Evolutionary conservation across 2,329 filamentous ascomycete species (phyloP), one percentile per base, ranked within the genome.

Genomic region (Tetracladium maxilliforme): DNA sequence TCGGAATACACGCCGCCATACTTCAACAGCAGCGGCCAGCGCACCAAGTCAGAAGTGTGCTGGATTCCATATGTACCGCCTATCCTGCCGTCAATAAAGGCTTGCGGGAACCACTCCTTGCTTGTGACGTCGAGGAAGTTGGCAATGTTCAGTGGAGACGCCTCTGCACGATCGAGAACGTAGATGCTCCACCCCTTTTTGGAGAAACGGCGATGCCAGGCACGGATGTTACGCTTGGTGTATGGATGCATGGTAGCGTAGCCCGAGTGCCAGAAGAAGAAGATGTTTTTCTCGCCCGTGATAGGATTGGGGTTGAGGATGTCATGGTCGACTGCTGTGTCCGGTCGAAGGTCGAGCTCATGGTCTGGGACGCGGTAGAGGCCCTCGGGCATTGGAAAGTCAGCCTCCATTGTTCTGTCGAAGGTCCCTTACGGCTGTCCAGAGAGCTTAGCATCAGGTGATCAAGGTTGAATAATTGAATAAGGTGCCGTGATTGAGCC

Each of bases 1-100:
- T 71, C 66, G 1, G 62, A 56, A 35, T 70, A 72, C 1, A 70
- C 52, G 15, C 66, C 67, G 23, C 67, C 66, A 33, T 70, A 64
- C 27, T 45, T 53, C 8, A 68, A 48, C n/a, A 72, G 42, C 9
- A 70, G 45, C 4, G 67, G 66, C 35, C 51, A 69, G 2, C 66
- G 58, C 4, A 71, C 60, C 2, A 73, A 56, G 30, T 73, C 68
- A 1, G 64, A 68, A 1, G 52, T 61, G 36, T 70, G 65, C 35
- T 70, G 65, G 4, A 47, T 43, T 1, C 53, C 56, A 39, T 64
- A 66, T 7, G 44, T 43, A 10, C 67, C 65, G 4, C 45, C 47
- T 6, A 71, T 47, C 0, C 50, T 53, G 6, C 54, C 52, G n/a
- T 65, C 47, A 6, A 42, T 40, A 36, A 70, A 70, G 0, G 64